These are phyloP conservation scores for Candida sithepensis DNA, from an alignment of 805 yeast genomes.

Conservation along the genomic window DNA sequence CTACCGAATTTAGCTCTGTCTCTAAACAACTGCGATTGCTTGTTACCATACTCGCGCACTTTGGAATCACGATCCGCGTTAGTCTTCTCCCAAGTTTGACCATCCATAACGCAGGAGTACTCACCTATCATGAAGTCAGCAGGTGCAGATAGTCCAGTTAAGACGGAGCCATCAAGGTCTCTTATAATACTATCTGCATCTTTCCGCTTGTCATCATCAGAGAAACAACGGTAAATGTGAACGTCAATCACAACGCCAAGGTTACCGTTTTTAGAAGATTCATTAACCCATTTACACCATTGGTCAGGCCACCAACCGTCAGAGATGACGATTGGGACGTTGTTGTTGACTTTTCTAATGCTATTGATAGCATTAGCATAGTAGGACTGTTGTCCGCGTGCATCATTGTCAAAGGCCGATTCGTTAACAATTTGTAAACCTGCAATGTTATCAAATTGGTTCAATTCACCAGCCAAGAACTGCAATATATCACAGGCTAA, in stretches of 20 bases:
- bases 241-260: conserved; percentile 75
- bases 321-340: conserved; percentile 73
- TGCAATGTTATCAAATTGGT: conserved; percentile 58
- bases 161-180: conserved; percentile 49
- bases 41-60: conserved; percentile 60
- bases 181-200: conserved; percentile 58
- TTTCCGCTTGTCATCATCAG: conserved; percentile 66
- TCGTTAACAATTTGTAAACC: conserved; percentile 89
- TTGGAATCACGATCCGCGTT: conserved; percentile 44
- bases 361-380: conserved; percentile 61
- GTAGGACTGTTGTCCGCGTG: conserved; percentile 50
- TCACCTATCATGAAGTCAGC: conserved; percentile 82
- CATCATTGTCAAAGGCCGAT: conserved; percentile 58
- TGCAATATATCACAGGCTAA: conserved; percentile 49
- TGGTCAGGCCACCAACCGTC: conserved; percentile 93
- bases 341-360: conserved; percentile 52
- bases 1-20: conserved; percentile 64
- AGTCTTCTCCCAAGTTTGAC: conserved; percentile 61
- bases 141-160: conserved; percentile 43
- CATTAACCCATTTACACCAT: conserved; percentile 64
- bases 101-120: conserved; percentile 83
- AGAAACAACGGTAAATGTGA: conserved; percentile 84
- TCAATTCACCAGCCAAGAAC: conserved; percentile 60
- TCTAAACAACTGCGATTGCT: conserved; percentile 45
- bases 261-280: conserved; percentile 36